Evolutionary conservation across 345 rosid genomes (phyloP), one percentile per base, ranked within the genome.

Genomic region (Eutrema japonicum): DNA sequence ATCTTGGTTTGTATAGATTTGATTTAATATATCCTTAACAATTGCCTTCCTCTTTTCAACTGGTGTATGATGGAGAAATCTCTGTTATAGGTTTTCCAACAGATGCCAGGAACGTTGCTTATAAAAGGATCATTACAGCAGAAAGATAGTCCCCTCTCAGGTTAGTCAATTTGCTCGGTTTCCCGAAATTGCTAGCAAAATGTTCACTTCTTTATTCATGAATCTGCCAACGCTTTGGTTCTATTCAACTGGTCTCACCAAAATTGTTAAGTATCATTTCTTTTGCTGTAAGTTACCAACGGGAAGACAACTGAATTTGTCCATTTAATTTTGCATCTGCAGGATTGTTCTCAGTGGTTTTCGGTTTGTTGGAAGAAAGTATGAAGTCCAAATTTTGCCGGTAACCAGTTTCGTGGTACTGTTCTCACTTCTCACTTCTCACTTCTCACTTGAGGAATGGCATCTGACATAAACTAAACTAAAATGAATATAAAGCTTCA

Each of bases 71-170:
- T 53, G 69, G 45, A 8, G 29, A 6, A 27, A 29, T 59, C 66
- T 43, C 3, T 76, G 49, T 38, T 74, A 42, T 79, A 89, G 90
- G 43, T 93, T 89, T 18, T 18, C 72, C 93, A 88, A 77, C 97
- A 88, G 78, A 86, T 83, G 55, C 94, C 91, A 4, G 98, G 96
- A 51, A 76, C 97, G 51, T 82, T 89, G 70, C 84, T 94, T 77
- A 85, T 91, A 64, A 91, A 88, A 83, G 96, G 86, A 74, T 88
- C 93, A 41, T 73, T 88, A 72, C 89, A 70, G 79, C 83, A 77
- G 14, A 82, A 68, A 79, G 90, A 84, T 62, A 66, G 74, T 71
- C 64, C 87, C 40, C 48, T 75, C 63, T 66, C 95, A 82, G 97
- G 96, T 88, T 74, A 52, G 60, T 72, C 30, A 37, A 6, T 36